Base-by-base conservation (phyloP, 2,329 filamentous ascomycete genomes). In the Fusarium haematococcum region DNA sequence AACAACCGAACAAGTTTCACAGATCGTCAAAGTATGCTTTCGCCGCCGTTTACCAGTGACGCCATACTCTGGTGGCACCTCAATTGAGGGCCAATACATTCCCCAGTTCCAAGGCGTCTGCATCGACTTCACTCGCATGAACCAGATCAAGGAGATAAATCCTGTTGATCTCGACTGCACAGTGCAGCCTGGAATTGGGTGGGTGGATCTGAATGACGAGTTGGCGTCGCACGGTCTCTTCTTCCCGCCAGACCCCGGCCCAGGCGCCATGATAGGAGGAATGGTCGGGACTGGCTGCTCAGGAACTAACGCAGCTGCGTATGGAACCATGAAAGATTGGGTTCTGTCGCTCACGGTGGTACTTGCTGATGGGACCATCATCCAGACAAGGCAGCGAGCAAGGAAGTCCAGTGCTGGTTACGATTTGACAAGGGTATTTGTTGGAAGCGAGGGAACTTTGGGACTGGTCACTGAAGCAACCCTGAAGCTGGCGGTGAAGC, bases 21-120 rank as follows among this genome's bases (percentile, higher is more conserved):
- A 86, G 45, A 90, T 95, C 67, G 94, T 94, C 91, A 94, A 93
- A 81, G 83, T 95, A 54, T 95, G 93, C 81, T 91, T 50, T 30
- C 45, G 45, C 30, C 45, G 45, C 10, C 45, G 25, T 50, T 13
- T 50, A 18, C 45, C 45, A 95, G 92, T 95, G 7, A 94, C 92
- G 2, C 90, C 90, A 2, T 95, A 94, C 80, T 93, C 32, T 25
- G 52, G 52, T 1, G 52, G 52, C 5, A 33, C 52, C 2, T 33
- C 30, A 6, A 35, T 56, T 13, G 52, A 56, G 32, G 52, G 52
- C 7, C 52, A 56, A 20, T 56, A 33, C n/a, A 33, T 35, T 35
- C 30, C 52, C 30, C 52, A 32, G 14, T 33, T 56, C 5, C n/a
- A 35, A 20, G 52, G 52, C 11, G 13, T 56, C 32, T 33, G 52